Percentiles rank a stretch among this genome's conserved stretches.
Evolutionary conservation across 78 protist genomes (phyloP).

Genomic region (Cavenderia fasciculata): DNA sequence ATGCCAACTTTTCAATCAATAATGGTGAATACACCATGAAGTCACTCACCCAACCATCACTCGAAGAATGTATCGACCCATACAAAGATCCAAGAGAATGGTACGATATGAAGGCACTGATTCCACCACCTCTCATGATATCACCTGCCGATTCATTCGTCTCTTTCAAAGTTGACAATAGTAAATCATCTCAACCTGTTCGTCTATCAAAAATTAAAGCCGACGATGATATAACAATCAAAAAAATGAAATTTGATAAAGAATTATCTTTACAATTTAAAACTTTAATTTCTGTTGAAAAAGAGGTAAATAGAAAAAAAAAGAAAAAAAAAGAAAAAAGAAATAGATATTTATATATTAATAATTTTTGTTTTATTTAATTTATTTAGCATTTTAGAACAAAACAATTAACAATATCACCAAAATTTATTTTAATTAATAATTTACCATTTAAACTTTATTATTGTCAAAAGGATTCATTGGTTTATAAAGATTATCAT

Average conservation of each 20-base stretch:
- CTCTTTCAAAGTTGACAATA: conserved; percentile 17
- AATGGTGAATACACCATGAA: background rate
- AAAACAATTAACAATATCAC: conserved; percentile 14
- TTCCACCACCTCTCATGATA: conserved; percentile 28
- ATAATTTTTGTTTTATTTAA: no score
- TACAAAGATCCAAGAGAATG: conserved; percentile 36
- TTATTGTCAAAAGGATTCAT: conserved; percentile 39
- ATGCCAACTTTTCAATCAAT: background rate
- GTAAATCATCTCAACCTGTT: conserved; percentile 28
- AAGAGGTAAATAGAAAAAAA: background rate
- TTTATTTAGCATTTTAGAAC: conserved; percentile 9
- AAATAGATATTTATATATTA: no score
- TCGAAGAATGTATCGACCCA: background rate
- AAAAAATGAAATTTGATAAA: background rate
- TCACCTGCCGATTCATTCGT: conserved; percentile 17
- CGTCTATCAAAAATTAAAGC: conserved; percentile 10
- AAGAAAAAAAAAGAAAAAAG: no score
- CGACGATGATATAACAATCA: background rate
- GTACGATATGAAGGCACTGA: conserved; percentile 1
- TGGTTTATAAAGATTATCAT: background rate
- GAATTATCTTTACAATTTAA: conserved; percentile 8
- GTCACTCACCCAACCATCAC: background rate
- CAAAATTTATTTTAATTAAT: conserved; percentile 46
- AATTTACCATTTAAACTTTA: conserved; percentile 23
- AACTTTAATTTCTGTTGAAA: background rate